These are phyloP conservation scores for Pestalotiopsis sp. DNA, from an alignment of 2,329 filamentous ascomycete genomes.

Conservation along the genomic window DNA sequence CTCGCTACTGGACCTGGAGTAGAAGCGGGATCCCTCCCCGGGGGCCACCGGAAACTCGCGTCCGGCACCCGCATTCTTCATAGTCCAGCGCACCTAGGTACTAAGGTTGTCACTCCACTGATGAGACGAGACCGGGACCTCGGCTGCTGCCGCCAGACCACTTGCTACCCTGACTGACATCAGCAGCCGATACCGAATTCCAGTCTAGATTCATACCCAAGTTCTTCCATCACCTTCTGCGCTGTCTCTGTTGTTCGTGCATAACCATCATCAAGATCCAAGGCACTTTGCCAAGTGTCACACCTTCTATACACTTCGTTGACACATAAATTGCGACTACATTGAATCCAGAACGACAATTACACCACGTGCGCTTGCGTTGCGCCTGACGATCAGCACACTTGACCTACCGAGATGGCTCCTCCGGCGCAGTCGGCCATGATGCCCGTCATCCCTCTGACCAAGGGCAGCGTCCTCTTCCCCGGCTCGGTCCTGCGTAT, in stretches of 20 bases:
- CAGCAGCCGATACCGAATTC: constrained; percentile 4
- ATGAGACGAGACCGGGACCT: neutral
- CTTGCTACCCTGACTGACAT: constrained; percentile 8
- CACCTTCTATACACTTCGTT: neutral
- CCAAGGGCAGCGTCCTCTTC: constrained; percentile 78
- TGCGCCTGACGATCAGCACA: neutral
- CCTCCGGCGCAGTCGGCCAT: constrained; percentile 39
- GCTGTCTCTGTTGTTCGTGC: neutral
- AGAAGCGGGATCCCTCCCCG: neutral
- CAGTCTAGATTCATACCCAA: neutral
- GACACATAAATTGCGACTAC: neutral
- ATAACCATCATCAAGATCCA: neutral
- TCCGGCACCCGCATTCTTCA: neutral
- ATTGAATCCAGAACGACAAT: neutral
- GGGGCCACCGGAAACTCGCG: neutral
- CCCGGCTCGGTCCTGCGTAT: constrained; percentile 86
- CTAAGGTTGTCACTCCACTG: neutral
- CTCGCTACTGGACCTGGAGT: neutral
- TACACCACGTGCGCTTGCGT: neutral
- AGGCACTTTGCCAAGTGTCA: neutral
- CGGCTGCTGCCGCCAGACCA: neutral
- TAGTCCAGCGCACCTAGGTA: neutral
- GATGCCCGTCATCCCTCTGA: constrained; percentile 81
- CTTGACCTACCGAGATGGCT: constrained; percentile 28
- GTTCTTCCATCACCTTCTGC: constrained; percentile 8